A percentile compares a stretch with the other conserved stretches of the same genome.
Conservation (phyloP, 2,329 filamentous ascomycete species). For the Pseudocercospora musae region DNA sequence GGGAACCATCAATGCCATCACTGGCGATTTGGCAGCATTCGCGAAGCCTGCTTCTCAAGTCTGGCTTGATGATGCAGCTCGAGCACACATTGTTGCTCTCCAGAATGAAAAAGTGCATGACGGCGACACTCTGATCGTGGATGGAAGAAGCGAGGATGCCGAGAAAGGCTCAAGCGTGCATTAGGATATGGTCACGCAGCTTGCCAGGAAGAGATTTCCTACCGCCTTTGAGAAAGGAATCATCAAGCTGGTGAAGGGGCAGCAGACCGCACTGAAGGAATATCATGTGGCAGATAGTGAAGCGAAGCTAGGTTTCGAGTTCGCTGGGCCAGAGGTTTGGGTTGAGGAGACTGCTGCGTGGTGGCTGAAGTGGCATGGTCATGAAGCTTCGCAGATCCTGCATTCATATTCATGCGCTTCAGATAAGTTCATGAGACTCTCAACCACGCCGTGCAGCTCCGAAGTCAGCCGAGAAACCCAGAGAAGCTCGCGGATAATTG, state of each 20-base stretch:
- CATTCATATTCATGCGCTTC: no score
- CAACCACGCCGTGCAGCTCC: no score
- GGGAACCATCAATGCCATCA: background rate
- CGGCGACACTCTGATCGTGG: background rate
- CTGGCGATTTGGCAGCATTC: background rate
- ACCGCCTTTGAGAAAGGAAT: background rate
- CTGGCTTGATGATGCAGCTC: background rate
- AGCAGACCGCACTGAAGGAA: background rate
- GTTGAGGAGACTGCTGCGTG: background rate
- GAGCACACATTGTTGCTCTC: background rate
- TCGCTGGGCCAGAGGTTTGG: background rate
- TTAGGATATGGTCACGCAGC: background rate
- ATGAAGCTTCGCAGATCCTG: background rate
- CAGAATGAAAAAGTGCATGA: background rate
- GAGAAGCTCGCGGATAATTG: no score
- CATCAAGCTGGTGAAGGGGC: background rate
- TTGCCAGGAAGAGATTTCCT: background rate
- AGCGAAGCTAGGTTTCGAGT: background rate
- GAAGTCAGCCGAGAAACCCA: no score
- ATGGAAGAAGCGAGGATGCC: background rate
- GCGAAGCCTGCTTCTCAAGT: background rate
- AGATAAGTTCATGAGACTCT: no score
- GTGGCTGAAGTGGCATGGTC: background rate
- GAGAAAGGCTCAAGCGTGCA: no score
- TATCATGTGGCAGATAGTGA: background rate